Percentiles rank a stretch among this genome's conserved stretches.
Conservation (phyloP, 176 grass and related monocot genomes). For the Triticum timopheevii region DNA sequence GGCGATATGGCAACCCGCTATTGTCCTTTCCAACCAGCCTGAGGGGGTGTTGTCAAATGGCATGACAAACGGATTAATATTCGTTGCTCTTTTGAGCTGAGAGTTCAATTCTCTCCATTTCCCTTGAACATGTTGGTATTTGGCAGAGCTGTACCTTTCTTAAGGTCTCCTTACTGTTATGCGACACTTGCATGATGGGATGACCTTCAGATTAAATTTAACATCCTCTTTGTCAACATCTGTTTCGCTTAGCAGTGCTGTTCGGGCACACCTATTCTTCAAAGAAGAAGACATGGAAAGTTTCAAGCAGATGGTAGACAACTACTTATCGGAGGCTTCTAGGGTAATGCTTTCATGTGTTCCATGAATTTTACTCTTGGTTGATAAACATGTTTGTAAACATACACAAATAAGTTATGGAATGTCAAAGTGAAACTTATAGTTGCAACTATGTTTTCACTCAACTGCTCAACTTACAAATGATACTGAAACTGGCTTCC, state of each 20-base stretch:
- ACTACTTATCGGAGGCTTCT: constrained; percentile 74
- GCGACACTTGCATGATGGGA: constrained; percentile 36
- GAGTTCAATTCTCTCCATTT: constrained; percentile 99
- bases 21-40: constrained; percentile 64
- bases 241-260: constrained; percentile 75
- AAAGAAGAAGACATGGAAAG: constrained; percentile 87
- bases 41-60: constrained; percentile 99
- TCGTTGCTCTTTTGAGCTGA: constrained; percentile 97
- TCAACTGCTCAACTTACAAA: background rate
- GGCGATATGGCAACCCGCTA: constrained; percentile 76
- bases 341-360: constrained; percentile 49
- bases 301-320: constrained; percentile 84
- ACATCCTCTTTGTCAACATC: constrained; percentile 48
- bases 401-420: background rate
- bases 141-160: constrained; percentile 25
- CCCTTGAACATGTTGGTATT: constrained; percentile 49
- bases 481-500: background rate
- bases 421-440: background rate
- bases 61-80: constrained; percentile 90
- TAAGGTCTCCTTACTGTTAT: constrained; percentile 38
- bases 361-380: background rate
- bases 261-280: constrained; percentile 90
- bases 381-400: background rate
- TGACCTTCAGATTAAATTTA: constrained; percentile 59
- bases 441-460: background rate